Evolutionary conservation across 2,329 filamentous ascomycete genomes (phyloP), one percentile per base, ranked within the genome.

Genomic region (Mycocentrospora acerina): DNA sequence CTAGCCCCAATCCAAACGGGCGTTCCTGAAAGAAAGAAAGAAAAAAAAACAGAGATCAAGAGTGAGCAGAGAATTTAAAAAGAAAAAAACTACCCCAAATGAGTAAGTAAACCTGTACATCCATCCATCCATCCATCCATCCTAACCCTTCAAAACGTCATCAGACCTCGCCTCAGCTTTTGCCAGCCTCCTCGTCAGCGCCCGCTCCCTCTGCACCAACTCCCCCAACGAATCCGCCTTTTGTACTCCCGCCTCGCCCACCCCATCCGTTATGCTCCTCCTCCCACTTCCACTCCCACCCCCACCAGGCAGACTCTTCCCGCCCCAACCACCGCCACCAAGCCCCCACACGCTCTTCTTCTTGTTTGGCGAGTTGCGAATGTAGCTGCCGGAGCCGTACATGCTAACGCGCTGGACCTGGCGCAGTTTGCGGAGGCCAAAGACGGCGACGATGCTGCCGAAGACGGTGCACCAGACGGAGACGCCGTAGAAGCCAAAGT

Each of bases 361-460:
- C 19, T n/a, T n/a, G n/a, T n/a, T n/a, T 15, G 31, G 35, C 18
- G 42, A 46, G 19, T 49, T 50, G 31, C 49, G 47, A 1, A 50
- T 42, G 10, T 55, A 46, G 22, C 48, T 50, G 19, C 47, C 47
- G 1, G 53, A 53, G 10, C 59, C 50, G 77, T 81, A 90, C 89
- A 96, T 95, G 61, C 85, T 88, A 48, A 96, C 83, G 45, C 89
- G 80, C 72, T 95, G 89, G 17, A 95, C 86, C 62, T 86, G 86
- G 50, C 88, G 82, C 48, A 98, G 78, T 68, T 89, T 94, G 35
- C 78, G 76, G 32, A 97, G 77, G 4, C 93, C 90, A 68, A 91
- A 95, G 57, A 81, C 79, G 71, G 87, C 91, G 35, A 95, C 87
- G 7, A 90, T 55, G 37, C 84, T 78, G 11, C 88, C 88, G 65